These are phyloP conservation scores for Penicillium bialowiezense DNA, from an alignment of 495 filamentous ascomycete genomes.

Conservation along the genomic window DNA sequence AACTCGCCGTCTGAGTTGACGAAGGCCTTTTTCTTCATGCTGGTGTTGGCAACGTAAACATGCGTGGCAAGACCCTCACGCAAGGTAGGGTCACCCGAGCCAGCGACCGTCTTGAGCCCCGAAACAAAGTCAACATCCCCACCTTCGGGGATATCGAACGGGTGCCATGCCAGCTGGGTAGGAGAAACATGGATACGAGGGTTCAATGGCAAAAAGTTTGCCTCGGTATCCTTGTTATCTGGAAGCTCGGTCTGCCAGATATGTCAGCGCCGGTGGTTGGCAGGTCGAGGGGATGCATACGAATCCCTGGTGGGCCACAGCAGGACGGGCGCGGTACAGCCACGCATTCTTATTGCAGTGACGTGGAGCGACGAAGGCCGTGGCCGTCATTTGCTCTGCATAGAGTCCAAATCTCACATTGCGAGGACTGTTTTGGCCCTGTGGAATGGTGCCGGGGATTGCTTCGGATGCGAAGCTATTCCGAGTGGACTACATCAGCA, in stretches of 20 bases:
- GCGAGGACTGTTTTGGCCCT: slow-evolving; percentile 47
- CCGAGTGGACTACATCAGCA: slow-evolving; percentile 20
- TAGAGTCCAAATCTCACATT: slow-evolving; percentile 47
- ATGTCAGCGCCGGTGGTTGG: slow-evolving; percentile 13
- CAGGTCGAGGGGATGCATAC: slow-evolving; percentile 23
- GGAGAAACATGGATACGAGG: slow-evolving; percentile 61
- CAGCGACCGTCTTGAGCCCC: slow-evolving; percentile 49
- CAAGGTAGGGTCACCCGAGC: slow-evolving; percentile 48
- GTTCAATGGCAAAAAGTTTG: slow-evolving; percentile 46
- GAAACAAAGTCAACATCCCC: slow-evolving; percentile 41
- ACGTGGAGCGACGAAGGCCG: slow-evolving; percentile 46
- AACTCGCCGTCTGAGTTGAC: slow-evolving; percentile 52
- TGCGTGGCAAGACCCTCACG: slow-evolving; percentile 48
- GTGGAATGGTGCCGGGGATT: slow-evolving; percentile 47
- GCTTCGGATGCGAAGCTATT: slow-evolving; percentile 43
- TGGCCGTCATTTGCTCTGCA: slow-evolving; percentile 47
- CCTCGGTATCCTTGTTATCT: slow-evolving; percentile 46
- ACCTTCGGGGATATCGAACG: slow-evolving; percentile 40
- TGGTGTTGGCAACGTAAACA: slow-evolving; percentile 43
- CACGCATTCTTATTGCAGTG: slow-evolving; percentile 49
- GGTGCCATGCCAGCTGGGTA: slow-evolving; percentile 49
- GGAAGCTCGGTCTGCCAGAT: slow-evolving; percentile 38
- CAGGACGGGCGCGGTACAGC: slow-evolving; percentile 47
- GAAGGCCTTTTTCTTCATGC: slow-evolving; percentile 45
- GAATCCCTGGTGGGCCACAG: slow-evolving; percentile 50